Evolutionary conservation across 345 rosid species (phyloP).

Genomic region (Conringia planisiliqua): DNA sequence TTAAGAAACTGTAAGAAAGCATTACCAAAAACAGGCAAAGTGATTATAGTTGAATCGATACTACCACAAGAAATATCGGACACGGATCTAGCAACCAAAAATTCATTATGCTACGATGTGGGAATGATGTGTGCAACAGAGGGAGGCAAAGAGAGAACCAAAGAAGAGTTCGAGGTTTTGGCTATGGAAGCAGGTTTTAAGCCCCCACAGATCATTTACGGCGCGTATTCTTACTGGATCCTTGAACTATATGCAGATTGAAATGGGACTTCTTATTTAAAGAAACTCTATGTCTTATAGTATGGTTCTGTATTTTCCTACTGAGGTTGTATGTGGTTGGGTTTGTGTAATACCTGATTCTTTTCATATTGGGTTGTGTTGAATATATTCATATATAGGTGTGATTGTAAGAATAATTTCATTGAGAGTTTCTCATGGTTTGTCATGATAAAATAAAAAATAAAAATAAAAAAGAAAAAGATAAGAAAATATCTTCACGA

Average conservation of each 20-base stretch:
- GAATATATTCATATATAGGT: too few relatives aligned
- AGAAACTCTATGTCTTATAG: neutral
- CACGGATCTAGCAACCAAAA: neutral
- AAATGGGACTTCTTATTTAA: neutral
- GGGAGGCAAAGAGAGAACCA: neutral
- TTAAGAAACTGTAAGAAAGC: neutral
- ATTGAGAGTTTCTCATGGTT: too few relatives aligned
- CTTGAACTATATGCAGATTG: neutral
- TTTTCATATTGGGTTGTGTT: too few relatives aligned
- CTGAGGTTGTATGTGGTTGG: too few relatives aligned
- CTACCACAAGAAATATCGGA: neutral
- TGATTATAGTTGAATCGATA: neutral
- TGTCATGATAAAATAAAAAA: too few relatives aligned
- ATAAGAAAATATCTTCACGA: too few relatives aligned
- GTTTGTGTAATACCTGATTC: too few relatives aligned
- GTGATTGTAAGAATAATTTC: too few relatives aligned
- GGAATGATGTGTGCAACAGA: neutral
- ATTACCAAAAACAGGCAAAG: neutral
- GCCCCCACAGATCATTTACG: neutral
- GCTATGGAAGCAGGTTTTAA: neutral
- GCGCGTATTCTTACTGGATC: neutral
- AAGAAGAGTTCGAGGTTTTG: neutral
- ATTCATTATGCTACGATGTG: neutral
- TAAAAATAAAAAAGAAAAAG: too few relatives aligned
- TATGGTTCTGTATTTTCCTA: too few relatives aligned